Evolutionary conservation across 768 basidiomycete genomes (phyloP).

Genomic region (Leucosporidium yakuticum): DNA sequence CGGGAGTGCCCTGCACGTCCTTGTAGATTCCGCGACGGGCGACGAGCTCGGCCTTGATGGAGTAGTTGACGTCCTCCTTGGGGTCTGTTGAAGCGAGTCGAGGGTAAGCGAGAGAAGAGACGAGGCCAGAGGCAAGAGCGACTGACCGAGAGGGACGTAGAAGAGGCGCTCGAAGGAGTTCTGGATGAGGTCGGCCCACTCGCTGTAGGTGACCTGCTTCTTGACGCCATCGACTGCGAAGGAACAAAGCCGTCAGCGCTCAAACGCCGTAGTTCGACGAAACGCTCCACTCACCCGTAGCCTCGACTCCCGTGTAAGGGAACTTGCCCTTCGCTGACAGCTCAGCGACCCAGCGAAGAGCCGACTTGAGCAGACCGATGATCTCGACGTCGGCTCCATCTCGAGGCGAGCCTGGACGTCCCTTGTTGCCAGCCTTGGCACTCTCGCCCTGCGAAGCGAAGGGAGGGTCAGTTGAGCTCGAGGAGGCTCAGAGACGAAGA

Average conservation of each 20-base stretch:
- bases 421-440: slow-evolving; percentile 82
- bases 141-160: slow-evolving; percentile 76
- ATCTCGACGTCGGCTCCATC: slow-evolving; percentile 97
- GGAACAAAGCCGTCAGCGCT: slow-evolving; percentile 4
- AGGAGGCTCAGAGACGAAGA: background rate
- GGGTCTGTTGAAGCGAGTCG: slow-evolving; percentile 52
- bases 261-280: background rate
- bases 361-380: slow-evolving; percentile 85
- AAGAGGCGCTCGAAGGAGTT: slow-evolving; percentile 81
- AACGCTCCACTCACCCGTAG: slow-evolving; percentile 56
- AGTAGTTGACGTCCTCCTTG: slow-evolving; percentile 62
- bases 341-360: slow-evolving; percentile 76
- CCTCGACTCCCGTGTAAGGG: slow-evolving; percentile 84
- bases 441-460: slow-evolving; percentile 59
- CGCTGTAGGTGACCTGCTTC: slow-evolving; percentile 71
- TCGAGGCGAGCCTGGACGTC: slow-evolving; percentile 88
- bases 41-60: slow-evolving; percentile 62
- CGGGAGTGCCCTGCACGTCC: slow-evolving; percentile 87
- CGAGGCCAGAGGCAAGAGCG: background rate
- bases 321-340: slow-evolving; percentile 63
- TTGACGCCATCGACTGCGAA: slow-evolving; percentile 61
- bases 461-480: background rate
- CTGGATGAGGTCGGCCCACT: slow-evolving; percentile 83
- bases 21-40: slow-evolving; percentile 96
- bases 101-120: background rate